Evolutionary conservation across 2,329 filamentous ascomycete species (phyloP).

Genomic region (Cladorrhinum sp.): DNA sequence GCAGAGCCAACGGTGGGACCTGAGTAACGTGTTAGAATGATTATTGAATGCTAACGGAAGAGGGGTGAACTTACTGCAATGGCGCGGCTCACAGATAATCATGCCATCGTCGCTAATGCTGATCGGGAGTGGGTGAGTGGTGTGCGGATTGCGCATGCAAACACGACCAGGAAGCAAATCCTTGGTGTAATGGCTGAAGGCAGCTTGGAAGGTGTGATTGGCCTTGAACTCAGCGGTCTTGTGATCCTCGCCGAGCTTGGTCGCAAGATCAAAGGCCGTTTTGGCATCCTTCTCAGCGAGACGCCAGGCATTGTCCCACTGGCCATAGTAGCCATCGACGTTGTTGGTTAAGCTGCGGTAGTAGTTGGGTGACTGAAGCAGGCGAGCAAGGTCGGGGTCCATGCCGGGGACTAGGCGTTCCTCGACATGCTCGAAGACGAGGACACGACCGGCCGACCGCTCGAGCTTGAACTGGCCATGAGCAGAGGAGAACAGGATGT

Average conservation of each 20-base stretch:
- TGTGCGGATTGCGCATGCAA: not conserved
- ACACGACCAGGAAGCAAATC: not conserved
- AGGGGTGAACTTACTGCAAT: too few relatives aligned
- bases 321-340: constrained; percentile 6
- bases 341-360: constrained; percentile 3
- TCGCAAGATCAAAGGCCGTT: not conserved
- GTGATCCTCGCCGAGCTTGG: not conserved
- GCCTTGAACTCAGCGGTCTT: not conserved
- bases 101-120: too few relatives aligned
- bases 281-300: not conserved
- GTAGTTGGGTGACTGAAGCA: constrained; percentile 21
- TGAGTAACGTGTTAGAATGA: too few relatives aligned
- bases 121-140: not conserved
- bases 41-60: too few relatives aligned
- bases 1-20: too few relatives aligned
- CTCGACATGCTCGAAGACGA: not conserved
- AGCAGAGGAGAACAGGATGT: constrained; percentile 19
- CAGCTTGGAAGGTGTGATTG: not conserved
- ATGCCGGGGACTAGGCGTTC: constrained; percentile 1
- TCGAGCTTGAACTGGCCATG: constrained; percentile 15
- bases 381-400: constrained; percentile 21
- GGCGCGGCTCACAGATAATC: too few relatives aligned
- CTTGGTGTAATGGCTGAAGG: not conserved
- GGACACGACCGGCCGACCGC: not conserved
- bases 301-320: constrained; percentile 8